These are phyloP conservation scores for Pseudomassariella vexata DNA, from an alignment of 2,329 filamentous ascomycete genomes.

Conservation along the genomic window DNA sequence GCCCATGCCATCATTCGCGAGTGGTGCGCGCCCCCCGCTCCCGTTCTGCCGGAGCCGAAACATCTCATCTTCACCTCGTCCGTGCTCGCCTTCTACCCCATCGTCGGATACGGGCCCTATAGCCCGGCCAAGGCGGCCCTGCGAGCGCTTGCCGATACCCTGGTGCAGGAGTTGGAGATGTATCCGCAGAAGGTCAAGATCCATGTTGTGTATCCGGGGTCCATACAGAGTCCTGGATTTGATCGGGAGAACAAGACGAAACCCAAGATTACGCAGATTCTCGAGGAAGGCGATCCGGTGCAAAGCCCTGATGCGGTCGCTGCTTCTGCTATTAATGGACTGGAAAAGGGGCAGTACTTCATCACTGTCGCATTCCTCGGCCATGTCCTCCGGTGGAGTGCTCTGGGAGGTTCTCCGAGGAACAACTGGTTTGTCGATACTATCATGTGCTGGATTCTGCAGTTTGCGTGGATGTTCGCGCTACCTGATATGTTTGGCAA, in stretches of 20 bases:
- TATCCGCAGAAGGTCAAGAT: conserved; percentile 81
- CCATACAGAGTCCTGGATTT: conserved; percentile 71
- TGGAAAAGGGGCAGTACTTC: conserved; percentile 77
- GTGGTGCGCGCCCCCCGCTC: conserved; percentile 58
- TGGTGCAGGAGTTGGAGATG: conserved; percentile 77
- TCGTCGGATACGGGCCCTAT: conserved; percentile 81
- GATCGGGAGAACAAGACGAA: conserved; percentile 73
- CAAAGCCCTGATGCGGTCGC: conserved; percentile 79
- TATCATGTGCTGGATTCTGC: conserved; percentile 45
- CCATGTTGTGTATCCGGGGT: conserved; percentile 78
- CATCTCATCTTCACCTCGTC: conserved; percentile 89
- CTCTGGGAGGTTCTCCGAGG: conserved; percentile 48
- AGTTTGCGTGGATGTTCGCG: conserved; percentile 54
- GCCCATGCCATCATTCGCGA: conserved; percentile 70
- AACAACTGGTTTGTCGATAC: conserved; percentile 58
- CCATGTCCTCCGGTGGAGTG: conserved; percentile 60
- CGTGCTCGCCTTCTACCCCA: conserved; percentile 65
- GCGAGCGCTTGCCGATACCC: conserved; percentile 72
- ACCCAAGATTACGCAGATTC: conserved; percentile 68
- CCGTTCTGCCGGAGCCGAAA: conserved; percentile 45
- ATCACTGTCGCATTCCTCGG: conserved; percentile 72
- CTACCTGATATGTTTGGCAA: conserved; percentile 50
- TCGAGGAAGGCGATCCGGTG: conserved; percentile 78
- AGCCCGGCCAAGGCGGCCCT: conserved; percentile 81
- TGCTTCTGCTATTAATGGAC: conserved; percentile 57